A percentile compares a stretch with the other conserved stretches of the same genome.
These are phyloP conservation scores for Phytophthora europaea DNA, from an alignment of 352 stramenopile genomes.

Conservation along the genomic window DNA sequence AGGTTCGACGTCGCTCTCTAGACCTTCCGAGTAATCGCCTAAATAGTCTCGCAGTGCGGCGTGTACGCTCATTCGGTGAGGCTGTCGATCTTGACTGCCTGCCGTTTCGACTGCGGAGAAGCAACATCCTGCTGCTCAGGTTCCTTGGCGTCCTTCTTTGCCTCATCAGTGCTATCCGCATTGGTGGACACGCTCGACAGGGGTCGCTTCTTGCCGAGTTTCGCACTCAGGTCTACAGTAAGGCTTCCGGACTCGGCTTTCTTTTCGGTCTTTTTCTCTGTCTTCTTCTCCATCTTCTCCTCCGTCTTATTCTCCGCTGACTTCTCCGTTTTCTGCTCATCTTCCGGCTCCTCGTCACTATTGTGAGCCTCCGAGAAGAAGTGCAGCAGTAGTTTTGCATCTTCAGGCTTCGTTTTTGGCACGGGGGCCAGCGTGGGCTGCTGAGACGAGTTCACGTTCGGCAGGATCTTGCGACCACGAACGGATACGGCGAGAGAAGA, in stretches of 20 bases:
- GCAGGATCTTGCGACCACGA: constrained; percentile 46
- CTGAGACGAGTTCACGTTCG: constrained; percentile 31
- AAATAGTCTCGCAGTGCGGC: constrained; percentile 47
- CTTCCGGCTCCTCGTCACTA: constrained; percentile 37
- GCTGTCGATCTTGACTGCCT: constrained; percentile 50
- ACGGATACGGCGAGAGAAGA: constrained; percentile 44
- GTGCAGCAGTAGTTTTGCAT: constrained; percentile 79
- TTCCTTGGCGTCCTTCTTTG: constrained; percentile 14
- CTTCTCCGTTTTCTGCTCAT: constrained; percentile 24
- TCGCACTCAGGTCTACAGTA: constrained; percentile 42
- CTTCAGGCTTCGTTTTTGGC: constrained; percentile 59
- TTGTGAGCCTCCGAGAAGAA: constrained; percentile 76
- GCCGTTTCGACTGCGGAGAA: constrained; percentile 53
- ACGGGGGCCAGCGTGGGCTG: constrained; percentile 29
- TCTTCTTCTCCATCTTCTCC: background rate
- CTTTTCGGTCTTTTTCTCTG: constrained; percentile 14
- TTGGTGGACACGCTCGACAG: constrained; percentile 40
- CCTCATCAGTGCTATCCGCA: constrained; percentile 7
- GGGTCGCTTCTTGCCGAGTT: constrained; percentile 72
- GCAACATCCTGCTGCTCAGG: constrained; percentile 17
- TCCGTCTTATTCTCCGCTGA: background rate
- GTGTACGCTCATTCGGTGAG: constrained; percentile 45
- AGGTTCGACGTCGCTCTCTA: constrained; percentile 34
- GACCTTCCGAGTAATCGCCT: constrained; percentile 35
- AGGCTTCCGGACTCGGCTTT: constrained; percentile 24